These are phyloP conservation scores for Citrus reticulata DNA, from an alignment of 345 rosid species.

Conservation along the genomic window DNA sequence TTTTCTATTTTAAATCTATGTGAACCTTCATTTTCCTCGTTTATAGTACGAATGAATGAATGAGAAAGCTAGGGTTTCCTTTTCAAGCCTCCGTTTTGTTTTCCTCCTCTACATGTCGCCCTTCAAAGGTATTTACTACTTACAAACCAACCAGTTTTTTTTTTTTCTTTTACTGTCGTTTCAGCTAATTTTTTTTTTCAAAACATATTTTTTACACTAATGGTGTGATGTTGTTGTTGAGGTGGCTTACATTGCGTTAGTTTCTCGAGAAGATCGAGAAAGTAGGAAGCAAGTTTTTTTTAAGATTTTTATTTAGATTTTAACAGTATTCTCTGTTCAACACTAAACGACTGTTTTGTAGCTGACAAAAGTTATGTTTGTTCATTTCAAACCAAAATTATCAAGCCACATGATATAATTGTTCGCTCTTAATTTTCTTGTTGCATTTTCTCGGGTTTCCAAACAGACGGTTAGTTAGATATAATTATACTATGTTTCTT, in stretches of 20 bases:
- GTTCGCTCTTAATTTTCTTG: conserved; percentile 23
- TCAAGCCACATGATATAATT: neutral
- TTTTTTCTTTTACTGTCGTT: neutral
- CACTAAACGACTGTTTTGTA: conserved; percentile 11
- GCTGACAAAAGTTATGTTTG: conserved; percentile 2
- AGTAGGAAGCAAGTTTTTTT: neutral
- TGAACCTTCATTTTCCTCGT: neutral
- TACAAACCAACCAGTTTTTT: neutral
- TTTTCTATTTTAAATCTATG: neutral
- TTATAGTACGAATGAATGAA: neutral
- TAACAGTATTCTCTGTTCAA: neutral
- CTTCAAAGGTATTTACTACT: neutral
- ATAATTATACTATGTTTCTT: neutral
- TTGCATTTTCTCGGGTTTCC: conserved; percentile 19
- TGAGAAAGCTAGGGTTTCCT: neutral
- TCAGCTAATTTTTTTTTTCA: neutral
- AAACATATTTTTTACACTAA: neutral
- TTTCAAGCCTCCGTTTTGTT: neutral
- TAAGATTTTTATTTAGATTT: neutral
- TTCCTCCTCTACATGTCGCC: neutral
- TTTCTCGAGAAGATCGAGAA: conserved; percentile 22
- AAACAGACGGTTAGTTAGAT: conserved; percentile 3
- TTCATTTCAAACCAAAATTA: neutral
- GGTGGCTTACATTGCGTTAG: conserved; percentile 22
- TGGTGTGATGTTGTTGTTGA: neutral